Evolutionary conservation across 106 monocot genomes (phyloP), one percentile per base, ranked within the genome.

Genomic region (Amphibolis antarctica): DNA sequence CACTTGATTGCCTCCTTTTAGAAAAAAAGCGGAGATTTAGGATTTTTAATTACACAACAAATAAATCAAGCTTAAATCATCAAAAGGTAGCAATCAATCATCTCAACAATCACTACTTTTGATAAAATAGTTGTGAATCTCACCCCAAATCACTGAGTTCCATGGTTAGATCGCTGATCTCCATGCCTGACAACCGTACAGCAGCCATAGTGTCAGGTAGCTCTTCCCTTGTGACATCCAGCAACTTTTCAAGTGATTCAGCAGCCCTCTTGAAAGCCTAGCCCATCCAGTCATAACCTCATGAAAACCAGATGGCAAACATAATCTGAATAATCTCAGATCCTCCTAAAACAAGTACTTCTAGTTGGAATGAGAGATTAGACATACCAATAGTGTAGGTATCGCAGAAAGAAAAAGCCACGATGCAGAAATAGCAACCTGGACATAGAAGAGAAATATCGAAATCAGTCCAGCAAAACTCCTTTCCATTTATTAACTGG

Each of bases 191-290:
- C 53, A 92, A 66, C 63, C 92, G 70, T 0, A 87, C 50, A 12
- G 83, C 76, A 52, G 83, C 86, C 92, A 92, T 86, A 0, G 92
- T 87, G 53, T 79, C 86, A 1, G 92, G 92, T 3, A 92, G 69
- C 75, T 92, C 92, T 52, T 92, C 84, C 29, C 77, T 64, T 13
- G 81, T 78, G 46, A 75, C 77, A 55, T 92, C 92, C 62, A 86
- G 44, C 47, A 87, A 62, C 64, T 78, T 92, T 62, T 81, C 86
- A 30, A 86, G 58, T 45, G 86, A 83, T 43, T 79, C 71, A 1
- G 83, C 80, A 58, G 86, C 81, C 57, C 70, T 81, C 60, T 67
- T 84, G 44, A 87, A 79, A 48, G 86, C 78, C 92, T 92, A 53
- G 19, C 54, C 55, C 49, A 30, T 46, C 51, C 25, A 66, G n/a